These are phyloP conservation scores for Euryodendron excelsum DNA, from an alignment of 148 eudicot species.

Conservation along the genomic window DNA sequence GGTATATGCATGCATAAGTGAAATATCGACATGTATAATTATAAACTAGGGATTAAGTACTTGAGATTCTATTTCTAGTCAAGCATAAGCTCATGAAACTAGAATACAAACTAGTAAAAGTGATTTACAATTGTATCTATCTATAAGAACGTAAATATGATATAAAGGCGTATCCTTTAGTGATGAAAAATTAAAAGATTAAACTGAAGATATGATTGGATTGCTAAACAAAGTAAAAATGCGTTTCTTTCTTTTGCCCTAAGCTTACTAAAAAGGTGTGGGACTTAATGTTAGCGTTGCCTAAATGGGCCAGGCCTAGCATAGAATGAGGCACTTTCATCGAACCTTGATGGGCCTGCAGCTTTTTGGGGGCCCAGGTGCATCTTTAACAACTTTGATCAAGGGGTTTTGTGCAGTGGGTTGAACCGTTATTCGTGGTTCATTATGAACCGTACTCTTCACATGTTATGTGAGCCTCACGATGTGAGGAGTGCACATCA, in stretches of 20 bases:
- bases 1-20: too few species aligned
- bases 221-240: not conserved
- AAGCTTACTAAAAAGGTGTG: not conserved
- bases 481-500: not conserved
- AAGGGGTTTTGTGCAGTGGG: not conserved
- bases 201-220: not conserved
- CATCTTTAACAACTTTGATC: not conserved
- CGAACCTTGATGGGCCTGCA: not conserved
- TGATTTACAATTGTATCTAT: not conserved
- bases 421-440: not conserved
- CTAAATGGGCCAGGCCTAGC: too few species aligned
- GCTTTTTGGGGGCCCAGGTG: not conserved
- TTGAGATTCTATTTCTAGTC: constrained; percentile 1
- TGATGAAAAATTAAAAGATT: not conserved
- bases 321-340: not conserved
- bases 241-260: not conserved
- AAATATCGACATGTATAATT: too few species aligned
- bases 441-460: not conserved
- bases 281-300: not conserved
- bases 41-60: too few species aligned
- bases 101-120: not conserved
- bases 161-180: not conserved
- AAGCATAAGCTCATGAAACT: not conserved
- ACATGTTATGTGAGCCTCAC: not conserved
- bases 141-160: not conserved